Percentiles rank a stretch among this genome's conserved stretches.
Evolutionary conservation across 352 stramenopile genomes (phyloP).

Genomic region (Pythium aquatile): DNA sequence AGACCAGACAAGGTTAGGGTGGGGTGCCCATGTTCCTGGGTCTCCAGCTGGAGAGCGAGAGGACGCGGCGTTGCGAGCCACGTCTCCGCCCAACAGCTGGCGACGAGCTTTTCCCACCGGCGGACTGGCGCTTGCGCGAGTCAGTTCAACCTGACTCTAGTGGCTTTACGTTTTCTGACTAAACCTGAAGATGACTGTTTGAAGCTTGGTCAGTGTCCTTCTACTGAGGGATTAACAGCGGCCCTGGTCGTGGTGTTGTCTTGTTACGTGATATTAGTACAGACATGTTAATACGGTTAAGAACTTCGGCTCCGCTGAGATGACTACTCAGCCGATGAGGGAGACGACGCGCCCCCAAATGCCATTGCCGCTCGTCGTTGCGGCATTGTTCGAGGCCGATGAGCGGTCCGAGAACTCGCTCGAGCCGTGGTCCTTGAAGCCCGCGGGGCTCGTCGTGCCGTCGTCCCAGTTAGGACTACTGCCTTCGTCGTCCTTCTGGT

Average conservation of each 20-base stretch:
- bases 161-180: neutral
- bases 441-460: slow-evolving; percentile 19
- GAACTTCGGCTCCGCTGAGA: neutral
- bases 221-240: slow-evolving; percentile 2
- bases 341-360: slow-evolving; percentile 30
- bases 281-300: neutral
- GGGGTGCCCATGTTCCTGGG: neutral
- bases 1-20: neutral
- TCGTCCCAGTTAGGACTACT: slow-evolving; percentile 24
- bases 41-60: slow-evolving; percentile 2
- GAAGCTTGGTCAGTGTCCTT: neutral
- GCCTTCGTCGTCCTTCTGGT: slow-evolving; percentile 21
- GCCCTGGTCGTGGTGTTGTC: neutral
- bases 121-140: slow-evolving; percentile 4
- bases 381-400: slow-evolving; percentile 21
- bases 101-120: neutral
- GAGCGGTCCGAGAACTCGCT: slow-evolving; percentile 34
- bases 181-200: too few relatives aligned
- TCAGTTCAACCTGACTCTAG: slow-evolving; percentile 17
- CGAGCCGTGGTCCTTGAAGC: slow-evolving; percentile 26
- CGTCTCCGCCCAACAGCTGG: slow-evolving; percentile 3
- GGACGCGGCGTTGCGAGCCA: neutral
- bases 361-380: slow-evolving; percentile 10
- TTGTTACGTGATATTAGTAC: slow-evolving; percentile 14
- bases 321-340: slow-evolving; percentile 24